Evolutionary conservation across 495 filamentous ascomycete genomes (phyloP), one percentile per base, ranked within the genome.

Genomic region (Podospora didyma): DNA sequence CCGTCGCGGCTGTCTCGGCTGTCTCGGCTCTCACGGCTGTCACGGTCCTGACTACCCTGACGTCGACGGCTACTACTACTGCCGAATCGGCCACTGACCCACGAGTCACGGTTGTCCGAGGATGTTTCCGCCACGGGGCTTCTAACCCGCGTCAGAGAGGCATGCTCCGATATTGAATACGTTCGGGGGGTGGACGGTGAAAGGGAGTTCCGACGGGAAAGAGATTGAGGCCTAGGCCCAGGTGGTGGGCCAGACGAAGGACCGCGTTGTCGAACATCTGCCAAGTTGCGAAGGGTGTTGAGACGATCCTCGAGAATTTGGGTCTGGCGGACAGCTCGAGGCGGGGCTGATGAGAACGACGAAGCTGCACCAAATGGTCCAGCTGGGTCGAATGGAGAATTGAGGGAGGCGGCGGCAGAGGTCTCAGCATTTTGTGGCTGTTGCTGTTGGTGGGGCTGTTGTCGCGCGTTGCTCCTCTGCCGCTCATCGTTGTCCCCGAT

Each of bases 401-500:
- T 16, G n/a, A 17, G n/a, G n/a, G n/a, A 22, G 22, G 20, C 45
- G 22, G 45, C 5, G 6, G 16, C 11, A 23, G 19, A 14, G 6
- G 3, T 47, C 22, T 14, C 17, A 21, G 45, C 10, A 6, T 47
- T n/a, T 19, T 47, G 45, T 26, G 39, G 31, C 21, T 35, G 49
- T 31, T 39, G 3, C 24, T 46, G 21, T 47, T 49, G 49, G 17
- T 42, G 5, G 4, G 35, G 56, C 23, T 53, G 45, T 52, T 53
- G 49, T 34, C 50, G 45, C 12, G 44, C 23, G 14, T 23, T 26
- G 22, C 28, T 22, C 46, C 26, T 49, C 20, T 22, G 20, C n/a
- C 11, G 35, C 7, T 37, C 39, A 2, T 28, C 34, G n/a, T 46
- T 31, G 26, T 41, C 48, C 60, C 83, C 82, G 58, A 96, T 92